Conservation (phyloP, 2,329 filamentous ascomycete genomes). For the Rachicladosporium sp. region DNA sequence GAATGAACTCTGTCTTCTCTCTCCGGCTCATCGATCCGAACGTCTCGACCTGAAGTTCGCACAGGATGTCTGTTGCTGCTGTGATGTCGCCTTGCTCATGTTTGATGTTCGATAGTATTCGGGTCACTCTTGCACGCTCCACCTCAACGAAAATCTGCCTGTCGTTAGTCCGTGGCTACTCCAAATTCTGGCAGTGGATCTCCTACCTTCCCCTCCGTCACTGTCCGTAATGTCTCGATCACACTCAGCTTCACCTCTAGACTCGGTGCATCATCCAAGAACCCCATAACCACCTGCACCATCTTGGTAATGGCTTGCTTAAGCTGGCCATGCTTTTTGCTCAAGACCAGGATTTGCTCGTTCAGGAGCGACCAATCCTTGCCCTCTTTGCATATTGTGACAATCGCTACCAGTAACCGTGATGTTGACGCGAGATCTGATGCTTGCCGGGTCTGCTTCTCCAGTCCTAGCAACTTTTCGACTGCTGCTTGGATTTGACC, state of each 20-base stretch:
- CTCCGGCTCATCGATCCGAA: conserved; percentile 95
- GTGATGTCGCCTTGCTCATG: conserved; percentile 87
- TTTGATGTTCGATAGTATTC: conserved; percentile 93
- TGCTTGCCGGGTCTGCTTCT: conserved; percentile 96
- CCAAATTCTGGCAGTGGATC: background rate
- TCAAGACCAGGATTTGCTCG: conserved; percentile 88
- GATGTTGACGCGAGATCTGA: conserved; percentile 95
- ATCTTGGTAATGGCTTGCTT: conserved; percentile 98
- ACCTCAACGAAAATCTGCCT: conserved; percentile 91
- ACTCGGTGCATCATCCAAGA: conserved; percentile 75
- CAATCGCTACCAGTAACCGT: conserved; percentile 72
- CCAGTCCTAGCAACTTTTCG: conserved; percentile 80
- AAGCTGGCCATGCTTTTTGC: conserved; percentile 99
- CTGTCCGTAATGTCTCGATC: conserved; percentile 88
- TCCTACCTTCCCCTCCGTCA: conserved; percentile 84
- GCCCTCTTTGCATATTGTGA: conserved; percentile 86
- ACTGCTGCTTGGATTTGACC: conserved; percentile 72
- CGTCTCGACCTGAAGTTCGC: conserved; percentile 95
- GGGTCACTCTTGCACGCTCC: conserved; percentile 88
- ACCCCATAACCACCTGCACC: conserved; percentile 92
- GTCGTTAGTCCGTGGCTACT: background rate
- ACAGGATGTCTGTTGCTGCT: conserved; percentile 81
- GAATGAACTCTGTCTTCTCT: conserved; percentile 97
- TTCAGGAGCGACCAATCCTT: conserved; percentile 91
- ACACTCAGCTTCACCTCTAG: conserved; percentile 80